phyloP scores from a whole-genome alignment of 2,329 filamentous ascomycete species.

The Fusarium equiseti region DNA sequence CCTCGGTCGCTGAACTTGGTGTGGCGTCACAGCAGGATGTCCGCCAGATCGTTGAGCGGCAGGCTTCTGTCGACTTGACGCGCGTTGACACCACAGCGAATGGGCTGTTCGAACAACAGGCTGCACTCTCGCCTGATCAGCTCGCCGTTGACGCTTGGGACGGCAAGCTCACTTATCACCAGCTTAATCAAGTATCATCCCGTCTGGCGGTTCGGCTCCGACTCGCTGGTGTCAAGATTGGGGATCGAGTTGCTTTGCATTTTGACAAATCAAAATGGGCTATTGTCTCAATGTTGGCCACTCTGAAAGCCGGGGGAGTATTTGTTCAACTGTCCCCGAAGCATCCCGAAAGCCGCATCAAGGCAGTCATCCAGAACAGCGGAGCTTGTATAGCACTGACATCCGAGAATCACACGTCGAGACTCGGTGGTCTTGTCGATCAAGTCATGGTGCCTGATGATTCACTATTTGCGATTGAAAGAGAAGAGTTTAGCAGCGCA shows the following conservation, averaged over 20 bases:
- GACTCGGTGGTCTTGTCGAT: constrained; percentile 9
- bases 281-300: constrained; percentile 19
- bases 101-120: constrained; percentile 7
- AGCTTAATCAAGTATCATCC: constrained; percentile 11
- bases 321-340: constrained; percentile 11
- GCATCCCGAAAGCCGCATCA: constrained; percentile 9
- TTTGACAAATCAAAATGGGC: constrained; percentile 18
- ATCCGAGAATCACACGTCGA: constrained; percentile 8
- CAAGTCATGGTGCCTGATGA: constrained; percentile 15
- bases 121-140: neutral
- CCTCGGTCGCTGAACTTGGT: constrained; percentile 11
- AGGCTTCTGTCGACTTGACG: constrained; percentile 11
- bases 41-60: constrained; percentile 7
- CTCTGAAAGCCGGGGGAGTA: constrained; percentile 20
- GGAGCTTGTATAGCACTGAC: constrained; percentile 7
- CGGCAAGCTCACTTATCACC: constrained; percentile 3
- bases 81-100: constrained; percentile 2
- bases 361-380: constrained; percentile 4
- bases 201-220: constrained; percentile 5
- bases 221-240: constrained; percentile 6
- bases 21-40: constrained; percentile 10
- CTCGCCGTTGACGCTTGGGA: constrained; percentile 6
- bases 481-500: constrained; percentile 6
- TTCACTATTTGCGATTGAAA: constrained; percentile 11
- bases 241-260: constrained; percentile 6